phyloP scores from a whole-genome alignment of 805 yeast species.

The Wickerhamiella shivajii region DNA sequence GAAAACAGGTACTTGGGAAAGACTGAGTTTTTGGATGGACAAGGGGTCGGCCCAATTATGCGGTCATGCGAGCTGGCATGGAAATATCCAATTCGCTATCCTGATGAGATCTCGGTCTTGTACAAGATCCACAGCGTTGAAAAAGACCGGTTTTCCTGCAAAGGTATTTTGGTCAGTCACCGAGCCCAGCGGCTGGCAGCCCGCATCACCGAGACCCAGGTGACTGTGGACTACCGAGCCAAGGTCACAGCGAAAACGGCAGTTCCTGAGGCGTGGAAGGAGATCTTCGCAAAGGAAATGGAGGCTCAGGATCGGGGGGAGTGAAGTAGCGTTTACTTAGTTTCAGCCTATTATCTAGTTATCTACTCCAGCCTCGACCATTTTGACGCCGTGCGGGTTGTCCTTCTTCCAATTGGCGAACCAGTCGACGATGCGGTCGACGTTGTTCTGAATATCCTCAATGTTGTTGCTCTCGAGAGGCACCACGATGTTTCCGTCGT shows the following conservation, averaged over 20 bases:
- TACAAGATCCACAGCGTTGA: slow-evolving; percentile 15
- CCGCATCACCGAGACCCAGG: slow-evolving; percentile 21
- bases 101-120: slow-evolving; percentile 22
- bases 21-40: slow-evolving; percentile 14
- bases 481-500: slow-evolving; percentile 66
- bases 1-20: slow-evolving; percentile 11
- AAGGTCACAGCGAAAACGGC: slow-evolving; percentile 20
- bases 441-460: slow-evolving; percentile 72
- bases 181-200: slow-evolving; percentile 22
- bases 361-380: slow-evolving; percentile 4
- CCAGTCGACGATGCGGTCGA: slow-evolving; percentile 66
- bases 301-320: slow-evolving; percentile 5
- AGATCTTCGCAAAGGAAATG: slow-evolving; percentile 12
- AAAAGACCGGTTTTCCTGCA: slow-evolving; percentile 19
- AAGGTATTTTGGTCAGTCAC: slow-evolving; percentile 23
- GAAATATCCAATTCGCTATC: slow-evolving; percentile 22
- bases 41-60: slow-evolving; percentile 22
- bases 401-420: slow-evolving; percentile 51
- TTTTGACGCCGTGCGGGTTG: slow-evolving; percentile 16
- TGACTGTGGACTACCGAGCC: slow-evolving; percentile 21
- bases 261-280: slow-evolving; percentile 17
- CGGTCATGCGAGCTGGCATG: slow-evolving; percentile 22
- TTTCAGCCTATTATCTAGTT: no score
- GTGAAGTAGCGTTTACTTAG: no score
- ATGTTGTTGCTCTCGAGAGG: slow-evolving; percentile 58